Conservation (phyloP, 78 protist genomes). For the Neovahlkampfia damariscottae region DNA sequence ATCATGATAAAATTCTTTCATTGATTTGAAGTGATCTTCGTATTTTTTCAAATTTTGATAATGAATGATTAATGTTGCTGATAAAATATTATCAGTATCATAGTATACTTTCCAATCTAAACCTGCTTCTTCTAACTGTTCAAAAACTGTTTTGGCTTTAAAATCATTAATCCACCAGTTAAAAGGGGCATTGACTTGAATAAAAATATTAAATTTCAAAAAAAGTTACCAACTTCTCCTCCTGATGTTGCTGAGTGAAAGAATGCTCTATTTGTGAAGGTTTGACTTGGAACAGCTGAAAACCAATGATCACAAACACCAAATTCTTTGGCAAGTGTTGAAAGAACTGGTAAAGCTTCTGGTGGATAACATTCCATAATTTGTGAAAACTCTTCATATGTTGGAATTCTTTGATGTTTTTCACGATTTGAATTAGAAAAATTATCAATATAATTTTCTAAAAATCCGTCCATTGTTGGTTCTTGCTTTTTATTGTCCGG, state of each 20-base stretch:
- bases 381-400: too few relatives aligned
- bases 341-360: conserved; percentile 19
- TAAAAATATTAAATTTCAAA: background rate
- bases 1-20: background rate
- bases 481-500: too few relatives aligned
- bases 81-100: too few relatives aligned
- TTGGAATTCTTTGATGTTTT: too few relatives aligned
- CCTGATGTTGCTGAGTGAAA: conserved; percentile 11
- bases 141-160: conserved; percentile 10
- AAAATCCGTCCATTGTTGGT: too few relatives aligned
- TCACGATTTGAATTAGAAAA: too few relatives aligned
- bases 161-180: background rate
- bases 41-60: background rate
- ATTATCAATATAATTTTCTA: too few relatives aligned
- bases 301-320: conserved; percentile 9
- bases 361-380: conserved; percentile 4
- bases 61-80: too few relatives aligned
- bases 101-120: background rate
- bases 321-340: conserved; percentile 12
- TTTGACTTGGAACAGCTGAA: conserved; percentile 10
- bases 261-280: conserved; percentile 17
- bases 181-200: background rate
- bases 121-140: background rate
- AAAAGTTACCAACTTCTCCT: background rate
- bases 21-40: background rate